Conservation (phyloP, 148 eudicot genomes). For the Tetragonia tetragonoides region DNA sequence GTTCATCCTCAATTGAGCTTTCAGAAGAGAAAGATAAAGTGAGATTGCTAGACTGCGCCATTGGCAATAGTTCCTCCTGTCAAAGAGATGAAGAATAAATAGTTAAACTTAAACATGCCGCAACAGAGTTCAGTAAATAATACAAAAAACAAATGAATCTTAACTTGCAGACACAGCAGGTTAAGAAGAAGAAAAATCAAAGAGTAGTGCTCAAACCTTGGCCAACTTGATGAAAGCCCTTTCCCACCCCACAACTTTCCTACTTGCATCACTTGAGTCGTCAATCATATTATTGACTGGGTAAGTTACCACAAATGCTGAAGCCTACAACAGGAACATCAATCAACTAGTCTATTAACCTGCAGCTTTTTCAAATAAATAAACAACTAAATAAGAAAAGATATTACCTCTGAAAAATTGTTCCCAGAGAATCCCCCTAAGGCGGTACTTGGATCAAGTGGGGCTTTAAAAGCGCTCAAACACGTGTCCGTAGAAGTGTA, state of each 20-base stretch:
- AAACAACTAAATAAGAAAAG: constrained; percentile 10
- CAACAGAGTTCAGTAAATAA: background rate
- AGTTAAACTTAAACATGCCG: constrained; percentile 3
- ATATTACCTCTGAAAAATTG: constrained; percentile 56
- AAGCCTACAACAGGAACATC: constrained; percentile 45
- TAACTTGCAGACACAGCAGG: background rate
- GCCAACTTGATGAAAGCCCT: constrained; percentile 68
- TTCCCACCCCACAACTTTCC: constrained; percentile 69
- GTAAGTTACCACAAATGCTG: constrained; percentile 66
- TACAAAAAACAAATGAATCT: background rate
- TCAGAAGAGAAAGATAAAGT: constrained; percentile 63
- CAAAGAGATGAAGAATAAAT: constrained; percentile 4
- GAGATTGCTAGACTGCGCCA: constrained; percentile 53
- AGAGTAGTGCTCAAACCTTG: constrained; percentile 48
- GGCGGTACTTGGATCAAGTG: constrained; percentile 66
- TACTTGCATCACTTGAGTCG: constrained; percentile 44
- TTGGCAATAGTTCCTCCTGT: constrained; percentile 54
- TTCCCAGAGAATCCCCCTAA: constrained; percentile 67
- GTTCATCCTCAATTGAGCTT: constrained; percentile 65
- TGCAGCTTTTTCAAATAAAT: constrained; percentile 5
- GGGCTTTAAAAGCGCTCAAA: constrained; percentile 68
- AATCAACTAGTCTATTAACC: constrained; percentile 11
- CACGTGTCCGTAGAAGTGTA: constrained; percentile 63
- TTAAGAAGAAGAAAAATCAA: background rate
- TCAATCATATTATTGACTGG: constrained; percentile 62